These are phyloP conservation scores for Boletus vinaceobasis DNA, from an alignment of 768 basidiomycete species.

Conservation along the genomic window DNA sequence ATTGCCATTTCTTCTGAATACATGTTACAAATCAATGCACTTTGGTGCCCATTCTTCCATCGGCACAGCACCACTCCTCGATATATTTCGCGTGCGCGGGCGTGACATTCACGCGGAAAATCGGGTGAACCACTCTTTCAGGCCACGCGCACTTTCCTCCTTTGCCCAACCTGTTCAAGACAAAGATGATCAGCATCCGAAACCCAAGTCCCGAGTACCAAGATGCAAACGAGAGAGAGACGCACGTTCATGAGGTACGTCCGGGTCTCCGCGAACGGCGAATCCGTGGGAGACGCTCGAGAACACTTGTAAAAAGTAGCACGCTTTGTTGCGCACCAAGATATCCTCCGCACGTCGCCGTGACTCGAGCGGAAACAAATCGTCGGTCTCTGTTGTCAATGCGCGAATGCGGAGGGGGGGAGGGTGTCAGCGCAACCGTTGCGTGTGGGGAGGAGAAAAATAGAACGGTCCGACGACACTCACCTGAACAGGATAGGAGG, in stretches of 20 bases:
- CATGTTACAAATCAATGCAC: too few relatives aligned
- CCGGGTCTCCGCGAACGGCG: constrained; percentile 14
- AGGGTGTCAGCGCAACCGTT: not conserved
- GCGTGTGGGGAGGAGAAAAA: not conserved
- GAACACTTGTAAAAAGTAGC: constrained; percentile 56
- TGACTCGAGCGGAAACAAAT: constrained; percentile 44
- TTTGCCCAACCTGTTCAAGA: constrained; percentile 46
- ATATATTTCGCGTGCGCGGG: too few relatives aligned
- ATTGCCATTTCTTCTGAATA: too few relatives aligned
- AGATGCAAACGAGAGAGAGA: not conserved
- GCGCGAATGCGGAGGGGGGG: not conserved
- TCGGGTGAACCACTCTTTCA: constrained; percentile 44
- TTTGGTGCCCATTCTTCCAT: too few relatives aligned
- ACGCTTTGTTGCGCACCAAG: constrained; percentile 44
- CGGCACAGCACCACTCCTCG: too few relatives aligned
- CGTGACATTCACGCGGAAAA: not conserved
- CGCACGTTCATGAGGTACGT: constrained; percentile 21
- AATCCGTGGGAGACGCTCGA: too few relatives aligned
- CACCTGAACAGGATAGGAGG: constrained; percentile 10
- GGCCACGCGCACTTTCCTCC: constrained; percentile 50
- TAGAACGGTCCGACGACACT: not conserved
- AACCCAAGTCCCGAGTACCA: not conserved
- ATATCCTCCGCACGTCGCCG: constrained; percentile 57
- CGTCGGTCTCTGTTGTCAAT: constrained; percentile 42
- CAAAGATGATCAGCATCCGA: too few relatives aligned